phyloP scores from a whole-genome alignment of 1,284 basidiomycete genomes.

The Apiotrichum gamsii region DNA sequence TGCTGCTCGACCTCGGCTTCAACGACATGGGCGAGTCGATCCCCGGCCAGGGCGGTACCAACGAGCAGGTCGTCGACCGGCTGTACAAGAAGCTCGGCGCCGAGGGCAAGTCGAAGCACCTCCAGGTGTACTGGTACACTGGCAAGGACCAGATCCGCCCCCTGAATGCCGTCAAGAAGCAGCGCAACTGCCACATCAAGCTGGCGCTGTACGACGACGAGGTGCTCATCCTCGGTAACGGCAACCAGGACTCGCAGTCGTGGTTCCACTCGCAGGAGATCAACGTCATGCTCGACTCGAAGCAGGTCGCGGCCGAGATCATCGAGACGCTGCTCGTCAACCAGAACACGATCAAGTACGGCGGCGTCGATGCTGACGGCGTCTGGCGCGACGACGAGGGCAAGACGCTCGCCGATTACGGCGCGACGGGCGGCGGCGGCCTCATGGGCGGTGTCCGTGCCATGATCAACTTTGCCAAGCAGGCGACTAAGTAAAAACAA shows the following conservation, averaged over 20 bases:
- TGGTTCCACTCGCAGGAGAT: slow-evolving; percentile 76
- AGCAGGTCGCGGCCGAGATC: slow-evolving; percentile 59
- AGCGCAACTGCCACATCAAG: slow-evolving; percentile 73
- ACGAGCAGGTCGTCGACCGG: slow-evolving; percentile 64
- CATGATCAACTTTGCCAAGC: slow-evolving; percentile 38
- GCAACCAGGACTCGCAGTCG: slow-evolving; percentile 56
- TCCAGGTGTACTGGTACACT: slow-evolving; percentile 62
- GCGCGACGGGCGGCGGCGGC: slow-evolving; percentile 36
- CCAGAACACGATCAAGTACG: slow-evolving; percentile 65
- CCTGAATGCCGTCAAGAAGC: slow-evolving; percentile 63
- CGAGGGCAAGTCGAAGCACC: slow-evolving; percentile 52
- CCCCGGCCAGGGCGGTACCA: slow-evolving; percentile 73
- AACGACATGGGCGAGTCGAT: slow-evolving; percentile 60
- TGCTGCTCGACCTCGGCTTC: slow-evolving; percentile 63
- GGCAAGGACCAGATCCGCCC: slow-evolving; percentile 59
- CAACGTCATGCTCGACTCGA: slow-evolving; percentile 67
- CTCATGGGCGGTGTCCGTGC: slow-evolving; percentile 40
- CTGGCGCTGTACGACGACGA: slow-evolving; percentile 66
- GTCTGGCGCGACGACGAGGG: slow-evolving; percentile 61
- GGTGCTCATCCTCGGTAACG: slow-evolving; percentile 60
- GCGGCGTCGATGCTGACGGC: slow-evolving; percentile 59
- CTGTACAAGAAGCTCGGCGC: slow-evolving; percentile 57
- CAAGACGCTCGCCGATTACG: slow-evolving; percentile 46
- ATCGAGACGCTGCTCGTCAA: slow-evolving; percentile 58
- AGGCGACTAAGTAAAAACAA: slow-evolving; percentile 20